These are phyloP conservation scores for Fusarium ramigenum DNA, from an alignment of 2,329 filamentous ascomycete genomes.

Conservation along the genomic window DNA sequence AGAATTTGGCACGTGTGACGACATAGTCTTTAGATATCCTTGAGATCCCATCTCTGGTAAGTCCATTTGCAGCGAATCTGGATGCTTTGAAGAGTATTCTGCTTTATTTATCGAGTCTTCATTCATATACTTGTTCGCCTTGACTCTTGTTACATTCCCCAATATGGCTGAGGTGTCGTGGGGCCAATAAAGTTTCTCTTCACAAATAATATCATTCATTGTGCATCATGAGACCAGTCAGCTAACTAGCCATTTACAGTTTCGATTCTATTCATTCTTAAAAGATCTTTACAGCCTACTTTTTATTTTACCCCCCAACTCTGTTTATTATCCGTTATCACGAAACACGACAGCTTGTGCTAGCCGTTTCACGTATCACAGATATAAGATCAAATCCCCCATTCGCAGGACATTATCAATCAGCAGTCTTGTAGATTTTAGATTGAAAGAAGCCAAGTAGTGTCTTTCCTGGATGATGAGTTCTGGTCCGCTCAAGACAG, in stretches of 20 bases:
- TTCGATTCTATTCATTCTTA: conserved; percentile 31
- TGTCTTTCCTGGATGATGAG: conserved; percentile 56
- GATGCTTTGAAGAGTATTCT: conserved; percentile 5
- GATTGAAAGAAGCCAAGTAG: conserved; percentile 19
- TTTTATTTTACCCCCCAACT: conserved; percentile 9
- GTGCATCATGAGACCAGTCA: conserved; percentile 25
- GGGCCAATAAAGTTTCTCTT: conserved; percentile 26
- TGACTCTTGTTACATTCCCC: conserved; percentile 14
- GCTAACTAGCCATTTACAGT: conserved; percentile 38
- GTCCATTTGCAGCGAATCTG: conserved; percentile 13
- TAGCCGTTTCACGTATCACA: background rate
- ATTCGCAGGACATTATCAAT: background rate
- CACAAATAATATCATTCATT: conserved; percentile 15
- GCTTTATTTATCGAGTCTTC: conserved; percentile 11
- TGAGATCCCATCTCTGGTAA: conserved; percentile 42
- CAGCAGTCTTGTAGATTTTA: background rate
- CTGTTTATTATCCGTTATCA: conserved; percentile 5
- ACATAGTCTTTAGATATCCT: conserved; percentile 43
- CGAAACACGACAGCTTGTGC: conserved; percentile 8
- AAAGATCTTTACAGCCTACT: conserved; percentile 29
- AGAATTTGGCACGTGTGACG: conserved; percentile 44
- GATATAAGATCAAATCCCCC: background rate
- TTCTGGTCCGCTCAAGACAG: conserved; percentile 60
- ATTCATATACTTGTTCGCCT: background rate
- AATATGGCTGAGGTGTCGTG: conserved; percentile 17